phyloP scores from a whole-genome alignment of 2,329 filamentous ascomycete genomes.

The Cordyceps tenuipes region DNA sequence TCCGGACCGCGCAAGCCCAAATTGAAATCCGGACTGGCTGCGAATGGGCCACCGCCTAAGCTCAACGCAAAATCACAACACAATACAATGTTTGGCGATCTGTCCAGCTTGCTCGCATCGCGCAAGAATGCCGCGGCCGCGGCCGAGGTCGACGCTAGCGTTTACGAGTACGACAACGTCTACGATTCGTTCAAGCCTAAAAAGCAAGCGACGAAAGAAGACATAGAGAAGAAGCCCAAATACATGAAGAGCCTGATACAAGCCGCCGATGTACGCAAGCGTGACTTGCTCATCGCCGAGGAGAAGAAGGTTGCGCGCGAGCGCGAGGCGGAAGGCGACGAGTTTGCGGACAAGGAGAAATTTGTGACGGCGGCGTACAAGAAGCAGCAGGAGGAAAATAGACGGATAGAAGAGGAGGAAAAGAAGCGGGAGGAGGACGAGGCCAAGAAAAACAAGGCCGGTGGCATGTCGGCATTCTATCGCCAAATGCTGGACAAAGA shows the following conservation, averaged over 20 bases:
- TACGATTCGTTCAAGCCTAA: constrained; percentile 69
- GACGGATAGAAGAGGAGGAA: constrained; percentile 63
- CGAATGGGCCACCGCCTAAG: constrained; percentile 32
- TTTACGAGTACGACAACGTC: constrained; percentile 80
- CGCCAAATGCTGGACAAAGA: constrained; percentile 62
- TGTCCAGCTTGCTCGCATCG: constrained; percentile 56
- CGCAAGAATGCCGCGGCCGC: constrained; percentile 58
- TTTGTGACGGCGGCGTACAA: constrained; percentile 82
- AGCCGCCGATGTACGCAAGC: constrained; percentile 67
- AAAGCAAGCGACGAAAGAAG: constrained; percentile 46
- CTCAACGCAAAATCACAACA: constrained; percentile 34
- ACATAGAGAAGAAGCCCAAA: constrained; percentile 57
- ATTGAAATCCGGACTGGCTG: constrained; percentile 25
- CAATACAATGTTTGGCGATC: constrained; percentile 50
- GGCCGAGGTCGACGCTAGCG: constrained; percentile 58
- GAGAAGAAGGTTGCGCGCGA: constrained; percentile 74
- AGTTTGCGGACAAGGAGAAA: constrained; percentile 74
- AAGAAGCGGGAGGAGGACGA: constrained; percentile 55
- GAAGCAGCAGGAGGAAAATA: constrained; percentile 69
- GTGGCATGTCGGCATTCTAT: constrained; percentile 75
- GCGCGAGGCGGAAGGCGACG: constrained; percentile 71
- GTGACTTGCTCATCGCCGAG: constrained; percentile 68
- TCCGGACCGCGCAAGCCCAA: constrained; percentile 23
- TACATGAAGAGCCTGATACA: constrained; percentile 71
- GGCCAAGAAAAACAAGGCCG: constrained; percentile 50